Evolutionary conservation across 2,329 filamentous ascomycete genomes (phyloP).

Genomic region (Didymosphaeria variabile): DNA sequence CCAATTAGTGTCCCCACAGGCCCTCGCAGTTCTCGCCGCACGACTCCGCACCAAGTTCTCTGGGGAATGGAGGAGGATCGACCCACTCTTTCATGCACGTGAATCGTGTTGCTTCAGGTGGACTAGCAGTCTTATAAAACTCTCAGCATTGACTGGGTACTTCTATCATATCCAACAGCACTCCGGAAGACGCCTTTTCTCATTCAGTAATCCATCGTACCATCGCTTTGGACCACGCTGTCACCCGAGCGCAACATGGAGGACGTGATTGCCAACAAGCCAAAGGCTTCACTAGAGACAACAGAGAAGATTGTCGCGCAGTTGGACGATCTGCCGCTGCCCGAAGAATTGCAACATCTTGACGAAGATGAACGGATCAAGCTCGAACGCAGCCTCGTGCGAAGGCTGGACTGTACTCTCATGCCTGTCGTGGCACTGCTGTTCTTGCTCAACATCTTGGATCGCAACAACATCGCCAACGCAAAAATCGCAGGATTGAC

Average conservation of each 20-base stretch:
- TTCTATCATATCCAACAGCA: no score
- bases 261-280: slow-evolving; percentile 16
- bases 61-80: not conserved
- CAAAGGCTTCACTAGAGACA: slow-evolving; percentile 15
- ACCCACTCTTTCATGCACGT: not conserved
- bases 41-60: not conserved
- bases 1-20: not conserved
- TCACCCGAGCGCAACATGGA: no score
- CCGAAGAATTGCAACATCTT: slow-evolving; percentile 24
- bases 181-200: no score
- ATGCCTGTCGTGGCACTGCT: slow-evolving; percentile 41
- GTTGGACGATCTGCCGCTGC: slow-evolving; percentile 9
- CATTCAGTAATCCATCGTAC: no score
- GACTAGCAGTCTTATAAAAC: not conserved
- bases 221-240: no score
- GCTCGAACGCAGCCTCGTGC: slow-evolving; percentile 41
- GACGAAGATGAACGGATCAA: slow-evolving; percentile 24
- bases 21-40: not conserved
- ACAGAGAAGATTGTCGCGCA: slow-evolving; percentile 3
- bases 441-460: slow-evolving; percentile 42
- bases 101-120: not conserved
- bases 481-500: slow-evolving; percentile 38
- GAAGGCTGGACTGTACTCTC: slow-evolving; percentile 40
- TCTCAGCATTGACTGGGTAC: no score
- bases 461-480: slow-evolving; percentile 42